Base-by-base conservation (phyloP, 139 green algal species). In the Chloropicon primus region DNA sequence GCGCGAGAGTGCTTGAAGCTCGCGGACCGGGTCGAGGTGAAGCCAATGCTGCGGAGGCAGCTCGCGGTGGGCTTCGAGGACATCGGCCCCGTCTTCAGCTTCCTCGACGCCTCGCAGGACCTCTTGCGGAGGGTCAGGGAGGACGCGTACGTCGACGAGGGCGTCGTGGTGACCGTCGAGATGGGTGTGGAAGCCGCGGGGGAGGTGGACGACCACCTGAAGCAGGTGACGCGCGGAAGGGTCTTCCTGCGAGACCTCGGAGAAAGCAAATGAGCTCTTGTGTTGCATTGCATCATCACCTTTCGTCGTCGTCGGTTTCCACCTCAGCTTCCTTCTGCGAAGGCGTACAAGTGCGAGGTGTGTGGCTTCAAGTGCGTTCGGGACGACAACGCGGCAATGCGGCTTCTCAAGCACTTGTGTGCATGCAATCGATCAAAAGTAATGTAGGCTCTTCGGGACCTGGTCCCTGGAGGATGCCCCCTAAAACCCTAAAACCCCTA, bases 1-100 rank as follows among this genome's bases (percentile, higher is more conserved):
- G 93, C 91, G 24, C 72, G 89, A 2, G 86, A 91, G 28, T 92
- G 87, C 76, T 54, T 96, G 21, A 54, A 82, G 0, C 77, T 76
- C 22, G 91, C 87, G 0, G 76, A 82, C 0, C 54, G 78, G 2
- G 25, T 74, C 0, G 79, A 85, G 62, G 80, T 89, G 1, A 85
- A 84, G 24, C 74, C 76, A 0, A 75, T 76, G 72, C 80, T 88
- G 25, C 53, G 77, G 41, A n/a, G 41, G 5, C 10, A 62, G 17
- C 10, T 17, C 41, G 17, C 41, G 41, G 17, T 62, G 17, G 41
- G 41, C 17, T 62, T 62, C 17, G 41, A 62, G 10, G 41, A 62
- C 41, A 62, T 62, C 41, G 41, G 41, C 5, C 10, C 41, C 41
- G 41, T 62, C 10, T 62, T 62, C 17, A 17, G 41, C 10, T n/a